Evolutionary conservation across 73 alveolate species (phyloP).

Genomic region (Paramecium tetraurelia): DNA sequence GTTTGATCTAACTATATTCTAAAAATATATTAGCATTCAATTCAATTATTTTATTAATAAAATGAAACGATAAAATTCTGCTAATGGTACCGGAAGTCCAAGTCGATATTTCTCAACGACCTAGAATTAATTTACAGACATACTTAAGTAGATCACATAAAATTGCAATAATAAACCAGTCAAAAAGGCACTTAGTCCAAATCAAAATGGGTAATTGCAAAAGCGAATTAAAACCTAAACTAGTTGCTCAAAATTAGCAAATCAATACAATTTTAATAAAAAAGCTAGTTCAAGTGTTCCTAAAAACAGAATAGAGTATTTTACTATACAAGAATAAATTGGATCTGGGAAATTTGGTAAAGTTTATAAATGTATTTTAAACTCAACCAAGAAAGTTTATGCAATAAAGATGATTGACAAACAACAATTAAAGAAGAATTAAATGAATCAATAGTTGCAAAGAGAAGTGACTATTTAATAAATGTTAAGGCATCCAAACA

Average conservation of each 20-base stretch:
- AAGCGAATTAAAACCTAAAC: not conserved
- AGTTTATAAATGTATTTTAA: not conserved
- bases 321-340: not conserved
- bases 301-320: conserved; percentile 11
- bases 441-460: not conserved
- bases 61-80: conserved; percentile 54
- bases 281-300: not conserved
- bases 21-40: too few relatives aligned
- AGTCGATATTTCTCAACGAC: conserved; percentile 23
- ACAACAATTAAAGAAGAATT: not conserved
- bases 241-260: not conserved
- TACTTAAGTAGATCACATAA: not conserved
- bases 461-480: conserved; percentile 16
- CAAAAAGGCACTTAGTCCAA: not conserved
- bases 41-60: not conserved
- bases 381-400: not conserved
- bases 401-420: conserved; percentile 51
- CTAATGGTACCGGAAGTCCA: not conserved
- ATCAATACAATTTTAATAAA: not conserved
- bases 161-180: conserved; percentile 11
- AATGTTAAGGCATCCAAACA: conserved; percentile 80
- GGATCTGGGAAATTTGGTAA: conserved; percentile 51
- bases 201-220: not conserved
- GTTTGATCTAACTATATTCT: too few relatives aligned
- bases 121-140: not conserved